Conservation (phyloP, 2,329 filamentous ascomycete species). For the Volutella citrinella region DNA sequence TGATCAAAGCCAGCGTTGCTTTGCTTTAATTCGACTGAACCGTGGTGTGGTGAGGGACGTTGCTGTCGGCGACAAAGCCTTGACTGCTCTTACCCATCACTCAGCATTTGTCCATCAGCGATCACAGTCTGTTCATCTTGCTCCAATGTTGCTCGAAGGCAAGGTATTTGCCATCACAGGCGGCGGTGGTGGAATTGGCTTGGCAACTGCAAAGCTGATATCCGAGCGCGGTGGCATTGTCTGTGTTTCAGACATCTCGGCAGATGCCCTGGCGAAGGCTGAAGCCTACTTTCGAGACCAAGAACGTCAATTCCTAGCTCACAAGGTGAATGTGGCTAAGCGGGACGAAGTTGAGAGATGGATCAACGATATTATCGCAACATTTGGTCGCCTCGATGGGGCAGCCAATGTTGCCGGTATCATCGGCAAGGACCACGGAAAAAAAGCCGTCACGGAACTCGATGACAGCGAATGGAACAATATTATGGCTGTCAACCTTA, state of each 20-base stretch:
- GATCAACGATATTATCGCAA: conserved; percentile 41
- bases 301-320: no score
- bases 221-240: conserved; percentile 33
- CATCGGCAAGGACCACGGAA: conserved; percentile 41
- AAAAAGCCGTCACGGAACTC: conserved; percentile 37
- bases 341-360: no score
- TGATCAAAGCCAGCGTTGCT: no score
- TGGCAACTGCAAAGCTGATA: conserved; percentile 38
- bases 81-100: no score
- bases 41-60: no score
- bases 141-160: no score
- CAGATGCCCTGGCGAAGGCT: conserved; percentile 29
- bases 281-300: no score
- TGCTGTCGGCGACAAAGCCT: no score
- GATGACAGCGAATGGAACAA: conserved; percentile 45
- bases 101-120: no score
- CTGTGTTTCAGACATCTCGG: conserved; percentile 36
- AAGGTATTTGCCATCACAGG: conserved; percentile 32
- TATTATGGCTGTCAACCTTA: conserved; percentile 45
- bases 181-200: conserved; percentile 37
- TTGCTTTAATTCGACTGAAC: no score
- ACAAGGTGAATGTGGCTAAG: no score
- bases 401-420: conserved; percentile 53
- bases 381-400: conserved; percentile 49
- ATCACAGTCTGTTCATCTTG: no score